Base-by-base conservation (phyloP, 2,329 filamentous ascomycete species). In the Nemania serpens region DNA sequence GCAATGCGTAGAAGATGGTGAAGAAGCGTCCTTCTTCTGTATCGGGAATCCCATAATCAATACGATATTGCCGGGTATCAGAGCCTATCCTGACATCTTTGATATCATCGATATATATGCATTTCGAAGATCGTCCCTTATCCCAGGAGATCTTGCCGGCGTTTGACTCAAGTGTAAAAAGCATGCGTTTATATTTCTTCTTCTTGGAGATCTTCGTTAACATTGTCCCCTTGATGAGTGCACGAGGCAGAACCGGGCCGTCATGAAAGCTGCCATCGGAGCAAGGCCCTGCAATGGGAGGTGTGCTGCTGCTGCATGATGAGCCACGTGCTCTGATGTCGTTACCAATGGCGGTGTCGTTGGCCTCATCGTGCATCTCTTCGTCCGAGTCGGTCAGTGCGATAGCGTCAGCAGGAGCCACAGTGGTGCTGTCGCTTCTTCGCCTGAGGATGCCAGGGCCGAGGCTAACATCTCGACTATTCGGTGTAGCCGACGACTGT, bases 51-150 rank as follows among this genome's bases (percentile, higher is more conserved):
- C 87, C 86, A 71, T 90, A 91, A 74, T 97, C 93, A 69, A 94
- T 88, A 43, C 91, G 89, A 73, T 97, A 96, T 73, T 96, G 94
- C 59, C 91, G 87, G 17, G 94, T 91, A 73, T 98, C 91, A 12
- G 85, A 84, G 17, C 91, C 93, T 36, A 88, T 87, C 64, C 93
- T 88, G 49, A 98, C 93, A 71, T 97, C 93, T 71, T 91, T 90
- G 70, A 99, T 94, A 74, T 98, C 93, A 71, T 99, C 95, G 64
- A 99, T 91, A 75, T 96, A 96, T 66, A 99, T 90, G 55, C 87
- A 88, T 74, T 97, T 98, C 22, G 87, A 85, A 1, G 90, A 88
- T 37, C 91, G 88, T 9, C 84, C 86, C 48, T 87, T 84, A 75
- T 96, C 91, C 94, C 94, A 98, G 25, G 84, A 90, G 22, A 99